Base-by-base conservation (phyloP, 148 eudicot genomes). In the Rhododendron kiyosumense region DNA sequence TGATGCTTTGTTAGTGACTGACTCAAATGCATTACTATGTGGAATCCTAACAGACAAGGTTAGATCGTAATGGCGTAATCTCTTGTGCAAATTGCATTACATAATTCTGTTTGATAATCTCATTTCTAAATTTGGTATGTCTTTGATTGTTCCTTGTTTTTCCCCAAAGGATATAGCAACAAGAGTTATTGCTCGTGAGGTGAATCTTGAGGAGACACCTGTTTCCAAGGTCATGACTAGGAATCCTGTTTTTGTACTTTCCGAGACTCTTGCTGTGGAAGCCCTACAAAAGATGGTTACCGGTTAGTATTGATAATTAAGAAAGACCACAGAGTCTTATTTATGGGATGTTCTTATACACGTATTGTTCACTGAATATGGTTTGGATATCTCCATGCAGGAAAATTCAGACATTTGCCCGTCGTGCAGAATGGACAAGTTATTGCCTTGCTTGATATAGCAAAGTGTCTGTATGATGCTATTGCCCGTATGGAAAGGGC, bases 1-100 rank as follows among this genome's bases (percentile, higher is more conserved):
- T 84, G 98, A 97, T 93, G 99, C 99, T 41, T 88, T 97, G 75
- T 90, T 97, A 87, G 87, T 97, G 87, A 97, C 99, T 2, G 99
- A 97, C 89, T 93, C 96, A n/a, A 94, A 95, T 88, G 94, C 98
- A 63, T 91, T 97, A 87, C 94, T 97, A 78, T 95, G 98, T 89
- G 99, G 99, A 79, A 97, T 97, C 85, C 90, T 97, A 63, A 97
- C 98, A 36, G 99, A 97, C 86, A 97, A 95, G 98, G 99, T 97
- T 83, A 84, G 49, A 38, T 26, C 18, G 4, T 13, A 52, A 54
- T 54, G 22, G 22, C 45, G 78, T 52, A 48, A 38, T 41, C 30
- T 9, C 46, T 38, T 9, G 13, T 38, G 5, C 75, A 65, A 65
- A 65, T n/a, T 65, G 28, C 12, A 1, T 28, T 28, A 69, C 15